These are phyloP conservation scores for Aspergillus proliferans DNA, from an alignment of 2,329 filamentous ascomycete genomes.

Conservation along the genomic window DNA sequence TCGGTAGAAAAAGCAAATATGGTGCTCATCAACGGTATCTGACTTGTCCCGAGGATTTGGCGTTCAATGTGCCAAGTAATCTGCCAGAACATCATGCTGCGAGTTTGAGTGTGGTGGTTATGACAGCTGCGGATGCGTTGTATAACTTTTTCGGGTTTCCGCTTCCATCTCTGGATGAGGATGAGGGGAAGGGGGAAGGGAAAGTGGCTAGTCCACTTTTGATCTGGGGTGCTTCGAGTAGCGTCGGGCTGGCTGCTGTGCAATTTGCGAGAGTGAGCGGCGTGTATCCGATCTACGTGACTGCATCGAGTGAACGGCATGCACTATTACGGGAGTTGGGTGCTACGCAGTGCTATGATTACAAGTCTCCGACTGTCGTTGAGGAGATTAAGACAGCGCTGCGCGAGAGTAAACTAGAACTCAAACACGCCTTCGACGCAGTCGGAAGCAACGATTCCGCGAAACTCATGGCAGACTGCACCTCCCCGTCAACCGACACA, in stretches of 20 bases:
- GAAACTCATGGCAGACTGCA: not conserved
- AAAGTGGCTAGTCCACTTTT: not conserved
- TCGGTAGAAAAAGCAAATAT: not conserved
- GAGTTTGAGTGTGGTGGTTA: not conserved
- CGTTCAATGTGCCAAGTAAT: constrained; percentile 1
- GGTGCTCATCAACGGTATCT: constrained; percentile 1
- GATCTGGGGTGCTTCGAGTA: constrained; percentile 4
- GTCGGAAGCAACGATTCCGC: not conserved
- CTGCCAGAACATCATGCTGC: not conserved
- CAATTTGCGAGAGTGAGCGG: constrained; percentile 3
- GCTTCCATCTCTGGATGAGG: not conserved
- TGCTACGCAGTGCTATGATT: constrained; percentile 5
- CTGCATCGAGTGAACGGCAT: constrained; percentile 17
- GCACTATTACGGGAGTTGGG: constrained; percentile 4
- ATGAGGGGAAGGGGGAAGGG: not conserved
- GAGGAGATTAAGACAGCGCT: not conserved
- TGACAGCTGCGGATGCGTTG: not conserved
- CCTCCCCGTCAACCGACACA: not conserved
- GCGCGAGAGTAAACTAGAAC: too few relatives aligned
- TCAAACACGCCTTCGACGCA: not conserved
- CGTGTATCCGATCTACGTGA: constrained; percentile 18
- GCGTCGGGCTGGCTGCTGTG: constrained; percentile 1
- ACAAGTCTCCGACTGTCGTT: constrained; percentile 3
- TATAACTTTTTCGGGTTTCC: not conserved
- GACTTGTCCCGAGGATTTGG: not conserved